These are phyloP conservation scores for Termitomyces sp. DNA, from an alignment of 768 basidiomycete species.

Conservation along the genomic window DNA sequence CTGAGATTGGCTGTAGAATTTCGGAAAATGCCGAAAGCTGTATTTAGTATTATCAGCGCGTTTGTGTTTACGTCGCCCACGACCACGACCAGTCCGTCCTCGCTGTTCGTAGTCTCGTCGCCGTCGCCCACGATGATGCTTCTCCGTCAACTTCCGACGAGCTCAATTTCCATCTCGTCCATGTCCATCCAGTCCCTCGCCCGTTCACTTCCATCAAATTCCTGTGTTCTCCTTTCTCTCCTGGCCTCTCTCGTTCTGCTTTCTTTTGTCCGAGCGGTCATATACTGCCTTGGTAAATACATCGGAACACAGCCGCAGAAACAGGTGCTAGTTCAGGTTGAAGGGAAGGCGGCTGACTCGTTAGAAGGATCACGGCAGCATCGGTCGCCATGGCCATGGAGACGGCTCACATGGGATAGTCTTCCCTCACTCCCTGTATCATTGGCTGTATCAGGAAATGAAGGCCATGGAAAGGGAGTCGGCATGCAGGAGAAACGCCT, in stretches of 20 bases:
- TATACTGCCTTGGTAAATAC: conserved; percentile 10
- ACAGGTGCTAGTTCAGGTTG: conserved; percentile 8
- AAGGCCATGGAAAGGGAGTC: conserved; percentile 15
- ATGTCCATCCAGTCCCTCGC: conserved; percentile 12
- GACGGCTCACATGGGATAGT: conserved; percentile 18
- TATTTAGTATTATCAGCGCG: conserved; percentile 11
- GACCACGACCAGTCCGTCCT: conserved; percentile 16
- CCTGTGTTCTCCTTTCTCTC: conserved; percentile 21
- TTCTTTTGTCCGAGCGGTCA: conserved; percentile 16
- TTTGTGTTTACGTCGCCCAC: conserved; percentile 11
- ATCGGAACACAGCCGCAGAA: conserved; percentile 7
- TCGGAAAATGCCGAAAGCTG: conserved; percentile 15
- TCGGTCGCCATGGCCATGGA: conserved; percentile 19
- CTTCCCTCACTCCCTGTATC: conserved; percentile 23
- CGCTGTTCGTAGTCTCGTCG: conserved; percentile 17
- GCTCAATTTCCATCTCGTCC: conserved; percentile 13
- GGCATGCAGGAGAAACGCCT: conserved; percentile 17
- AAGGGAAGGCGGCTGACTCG: conserved; percentile 12
- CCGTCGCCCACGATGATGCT: conserved; percentile 18
- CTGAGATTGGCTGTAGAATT: not conserved
- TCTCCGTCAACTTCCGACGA: conserved; percentile 17
- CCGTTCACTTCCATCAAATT: conserved; percentile 17
- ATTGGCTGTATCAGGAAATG: conserved; percentile 12
- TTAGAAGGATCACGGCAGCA: conserved; percentile 7
- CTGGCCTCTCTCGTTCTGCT: conserved; percentile 22